Conservation (phyloP, 331 rosid genomes). For the Rosa hybrid region DNA sequence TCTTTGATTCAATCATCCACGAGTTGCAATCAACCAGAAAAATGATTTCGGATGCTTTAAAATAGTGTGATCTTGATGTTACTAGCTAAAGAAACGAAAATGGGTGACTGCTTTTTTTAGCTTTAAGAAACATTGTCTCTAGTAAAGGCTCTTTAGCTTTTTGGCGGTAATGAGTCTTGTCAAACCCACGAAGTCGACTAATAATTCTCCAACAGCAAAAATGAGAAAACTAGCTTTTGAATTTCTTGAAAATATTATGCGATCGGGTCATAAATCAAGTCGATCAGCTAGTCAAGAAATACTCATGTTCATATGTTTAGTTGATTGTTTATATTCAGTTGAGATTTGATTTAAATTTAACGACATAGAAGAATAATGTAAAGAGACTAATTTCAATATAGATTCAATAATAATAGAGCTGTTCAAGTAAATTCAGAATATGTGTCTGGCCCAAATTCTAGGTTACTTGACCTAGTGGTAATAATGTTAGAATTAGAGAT, state of each 20-base stretch:
- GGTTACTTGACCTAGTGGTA: too few species aligned
- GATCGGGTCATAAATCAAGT: not conserved
- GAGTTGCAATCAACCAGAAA: conserved; percentile 1
- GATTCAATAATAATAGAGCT: too few species aligned
- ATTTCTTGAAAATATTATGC: too few species aligned
- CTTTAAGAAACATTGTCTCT: not conserved
- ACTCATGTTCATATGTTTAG: too few species aligned
- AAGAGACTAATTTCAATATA: too few species aligned
- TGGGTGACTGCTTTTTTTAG: not conserved
- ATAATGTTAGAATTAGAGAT: too few species aligned
- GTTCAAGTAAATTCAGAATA: too few species aligned
- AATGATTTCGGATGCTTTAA: conserved; percentile 5
- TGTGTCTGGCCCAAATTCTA: too few species aligned
- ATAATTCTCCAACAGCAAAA: not conserved
- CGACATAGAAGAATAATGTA: too few species aligned
- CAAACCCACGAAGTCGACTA: not conserved
- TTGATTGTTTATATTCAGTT: too few species aligned
- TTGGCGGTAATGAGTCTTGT: not conserved
- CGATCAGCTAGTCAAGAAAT: not conserved
- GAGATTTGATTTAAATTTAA: too few species aligned
- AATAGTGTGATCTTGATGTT: not conserved
- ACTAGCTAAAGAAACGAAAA: not conserved
- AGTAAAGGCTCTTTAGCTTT: not conserved
- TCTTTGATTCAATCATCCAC: conserved; percentile 7
- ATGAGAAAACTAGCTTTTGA: not conserved